These are phyloP conservation scores for Termitomyces sp. DNA, from an alignment of 1,284 basidiomycete species.

Conservation along the genomic window DNA sequence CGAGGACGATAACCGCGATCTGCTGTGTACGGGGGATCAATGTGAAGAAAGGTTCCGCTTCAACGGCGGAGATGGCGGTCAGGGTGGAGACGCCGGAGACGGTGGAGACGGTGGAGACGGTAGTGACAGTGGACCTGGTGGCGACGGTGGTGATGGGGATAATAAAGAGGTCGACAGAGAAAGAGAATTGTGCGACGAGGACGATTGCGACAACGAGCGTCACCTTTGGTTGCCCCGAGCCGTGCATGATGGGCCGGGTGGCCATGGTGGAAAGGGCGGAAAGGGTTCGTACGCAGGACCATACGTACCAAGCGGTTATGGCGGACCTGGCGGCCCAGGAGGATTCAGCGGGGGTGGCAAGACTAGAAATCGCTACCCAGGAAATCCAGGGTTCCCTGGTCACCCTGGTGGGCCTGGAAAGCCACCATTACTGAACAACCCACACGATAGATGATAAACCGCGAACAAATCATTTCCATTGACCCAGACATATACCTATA, in stretches of 20 bases:
- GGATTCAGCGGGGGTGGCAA: slow-evolving; percentile 3
- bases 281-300: slow-evolving; percentile 2
- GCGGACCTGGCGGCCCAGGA: slow-evolving; percentile 10
- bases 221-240: not conserved
- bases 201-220: not conserved
- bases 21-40: not conserved
- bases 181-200: not conserved
- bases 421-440: not conserved
- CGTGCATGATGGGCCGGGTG: slow-evolving; percentile 1
- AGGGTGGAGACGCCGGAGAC: not conserved
- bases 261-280: slow-evolving; percentile 8
- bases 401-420: slow-evolving; percentile 6
- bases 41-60: not conserved
- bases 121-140: not conserved
- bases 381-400: slow-evolving; percentile 12
- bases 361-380: slow-evolving; percentile 4
- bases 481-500: not conserved
- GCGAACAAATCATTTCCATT: not conserved
- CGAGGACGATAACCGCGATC: not conserved
- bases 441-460: not conserved
- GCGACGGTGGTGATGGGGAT: not conserved
- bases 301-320: slow-evolving; percentile 3
- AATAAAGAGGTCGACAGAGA: not conserved
- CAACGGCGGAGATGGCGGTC: not conserved
- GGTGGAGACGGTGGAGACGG: not conserved